Base-by-base conservation (phyloP, 169 alveolate species). In the Cyclospora cayetanensis region DNA sequence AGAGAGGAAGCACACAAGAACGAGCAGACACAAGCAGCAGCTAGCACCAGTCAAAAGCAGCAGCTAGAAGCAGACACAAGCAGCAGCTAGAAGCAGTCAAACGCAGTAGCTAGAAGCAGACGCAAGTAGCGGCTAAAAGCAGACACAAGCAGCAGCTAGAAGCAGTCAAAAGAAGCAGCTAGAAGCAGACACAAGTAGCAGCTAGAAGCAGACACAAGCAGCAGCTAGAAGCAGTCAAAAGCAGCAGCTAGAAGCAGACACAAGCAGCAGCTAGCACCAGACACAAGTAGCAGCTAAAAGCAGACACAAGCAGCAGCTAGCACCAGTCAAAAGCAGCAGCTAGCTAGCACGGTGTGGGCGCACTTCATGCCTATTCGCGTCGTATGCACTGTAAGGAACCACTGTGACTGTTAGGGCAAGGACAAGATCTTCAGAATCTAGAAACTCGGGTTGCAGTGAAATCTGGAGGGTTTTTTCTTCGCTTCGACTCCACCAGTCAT, bases 341-440 rank as follows among this genome's bases (percentile, higher is more conserved):
- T 31, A 35, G 4, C 29, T 70, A 1, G 18, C 29, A 20, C 3
- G 9, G 9, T 18, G 60, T 11, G n/a, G 60, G n/a, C 60, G 60
- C 60, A 34, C 83, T 42, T 37, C 34, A 0, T 34, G 53, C 35
- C 42, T 70, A n/a, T 52, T 52, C 25, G 15, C 68, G 22, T 52
- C 55, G 43, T 79, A 79, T 1, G 76, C 89, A 9, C 46, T 20
- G 52, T 79, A 74, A 7, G 89, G 89, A 0, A 79, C 89, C 15
- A 79, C 52, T 7, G 89, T 50, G 55, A 55, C 55, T 46, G 55
- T 52, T 15, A 79, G 74, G 43, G 43, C 25, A 31, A 79, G 53
- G 18, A 31, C 50, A 1, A 43, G 15, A 34, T 12, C 76, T 29
- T 34, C 50, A 9, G 25, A 29, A 11, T 22, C 1, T 31, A 79